These are phyloP conservation scores for Fusarium pseudoanthophilum DNA, from an alignment of 2,329 filamentous ascomycete genomes.

Conservation along the genomic window DNA sequence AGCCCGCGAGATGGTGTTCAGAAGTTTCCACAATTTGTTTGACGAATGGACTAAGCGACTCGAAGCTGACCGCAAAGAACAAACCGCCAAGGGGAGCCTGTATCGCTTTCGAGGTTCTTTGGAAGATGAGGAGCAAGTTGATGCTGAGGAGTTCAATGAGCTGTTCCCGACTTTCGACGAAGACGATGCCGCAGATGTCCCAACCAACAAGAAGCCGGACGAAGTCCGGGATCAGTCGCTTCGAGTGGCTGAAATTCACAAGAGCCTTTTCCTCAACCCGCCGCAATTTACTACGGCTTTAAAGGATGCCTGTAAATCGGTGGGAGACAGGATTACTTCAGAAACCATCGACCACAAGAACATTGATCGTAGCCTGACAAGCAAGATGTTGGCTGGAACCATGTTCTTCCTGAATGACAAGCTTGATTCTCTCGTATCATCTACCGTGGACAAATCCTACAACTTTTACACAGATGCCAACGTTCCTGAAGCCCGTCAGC, in stretches of 20 bases:
- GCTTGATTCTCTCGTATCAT: slow-evolving; percentile 55
- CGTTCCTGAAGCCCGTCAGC: slow-evolving; percentile 76
- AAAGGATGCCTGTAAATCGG: slow-evolving; percentile 55
- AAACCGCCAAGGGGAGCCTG: slow-evolving; percentile 77
- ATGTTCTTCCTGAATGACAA: slow-evolving; percentile 74
- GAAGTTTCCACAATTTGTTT: slow-evolving; percentile 78
- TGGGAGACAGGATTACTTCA: slow-evolving; percentile 52
- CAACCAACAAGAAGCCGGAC: slow-evolving; percentile 48
- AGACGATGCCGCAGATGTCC: slow-evolving; percentile 54
- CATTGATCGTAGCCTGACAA: slow-evolving; percentile 55
- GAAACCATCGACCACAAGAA: slow-evolving; percentile 46
- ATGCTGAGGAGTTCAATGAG: slow-evolving; percentile 78
- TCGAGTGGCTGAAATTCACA: slow-evolving; percentile 70
- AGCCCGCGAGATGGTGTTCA: slow-evolving; percentile 67
- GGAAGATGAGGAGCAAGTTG: slow-evolving; percentile 79
- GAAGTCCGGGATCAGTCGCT: slow-evolving; percentile 67
- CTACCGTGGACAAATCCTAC: slow-evolving; percentile 62
- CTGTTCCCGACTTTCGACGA: slow-evolving; percentile 84
- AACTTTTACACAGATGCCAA: slow-evolving; percentile 94
- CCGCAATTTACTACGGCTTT: slow-evolving; percentile 56
- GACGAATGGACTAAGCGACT: slow-evolving; percentile 83
- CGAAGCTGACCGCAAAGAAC: slow-evolving; percentile 78
- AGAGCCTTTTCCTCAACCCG: slow-evolving; percentile 60
- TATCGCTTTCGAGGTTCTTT: slow-evolving; percentile 85
- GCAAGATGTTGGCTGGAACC: slow-evolving; percentile 71